A percentile compares a stretch with the other conserved stretches of the same genome.
These are phyloP conservation scores for Leavenworthia alabamica DNA, from an alignment of 345 rosid species.

Conservation along the genomic window DNA sequence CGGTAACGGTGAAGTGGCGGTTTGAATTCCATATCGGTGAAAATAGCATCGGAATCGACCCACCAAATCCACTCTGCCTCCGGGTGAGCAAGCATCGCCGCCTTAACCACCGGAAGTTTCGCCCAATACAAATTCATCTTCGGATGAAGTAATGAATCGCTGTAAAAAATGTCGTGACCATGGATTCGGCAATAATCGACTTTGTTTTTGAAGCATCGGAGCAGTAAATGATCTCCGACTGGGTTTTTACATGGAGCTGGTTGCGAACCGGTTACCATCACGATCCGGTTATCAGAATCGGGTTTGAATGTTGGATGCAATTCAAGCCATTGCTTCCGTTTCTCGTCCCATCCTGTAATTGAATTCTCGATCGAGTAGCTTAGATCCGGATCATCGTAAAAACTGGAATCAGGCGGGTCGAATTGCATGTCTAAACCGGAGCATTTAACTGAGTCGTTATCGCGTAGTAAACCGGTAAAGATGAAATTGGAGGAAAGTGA, in stretches of 20 bases:
- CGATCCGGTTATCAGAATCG: slow-evolving; percentile 49
- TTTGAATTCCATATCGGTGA: slow-evolving; percentile 89
- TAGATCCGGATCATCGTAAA: slow-evolving; percentile 76
- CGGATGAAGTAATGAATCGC: slow-evolving; percentile 62
- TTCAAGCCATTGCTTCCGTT: slow-evolving; percentile 61
- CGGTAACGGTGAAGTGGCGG: slow-evolving; percentile 63
- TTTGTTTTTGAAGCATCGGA: slow-evolving; percentile 87
- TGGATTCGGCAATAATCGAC: slow-evolving; percentile 89
- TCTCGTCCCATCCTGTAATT: slow-evolving; percentile 67
- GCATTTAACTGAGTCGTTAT: slow-evolving; percentile 1
- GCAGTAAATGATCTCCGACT: slow-evolving; percentile 70
- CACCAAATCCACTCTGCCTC: slow-evolving; percentile 99
- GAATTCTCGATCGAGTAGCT: slow-evolving; percentile 54
- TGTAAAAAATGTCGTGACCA: slow-evolving; percentile 77
- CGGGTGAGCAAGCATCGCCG: slow-evolving; percentile 94
- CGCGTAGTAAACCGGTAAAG: not conserved
- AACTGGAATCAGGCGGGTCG: slow-evolving; percentile 51
- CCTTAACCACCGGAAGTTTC: slow-evolving; percentile 61
- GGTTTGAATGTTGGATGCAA: slow-evolving; percentile 61
- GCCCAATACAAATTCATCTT: slow-evolving; percentile 82
- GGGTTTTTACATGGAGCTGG: slow-evolving; percentile 68
- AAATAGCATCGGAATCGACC: slow-evolving; percentile 88
- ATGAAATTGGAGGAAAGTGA: slow-evolving; percentile 23
- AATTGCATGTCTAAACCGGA: slow-evolving; percentile 32
- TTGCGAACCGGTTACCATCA: slow-evolving; percentile 85